phyloP scores from a whole-genome alignment of 805 yeast genomes.

The Yarrowia sp. region DNA sequence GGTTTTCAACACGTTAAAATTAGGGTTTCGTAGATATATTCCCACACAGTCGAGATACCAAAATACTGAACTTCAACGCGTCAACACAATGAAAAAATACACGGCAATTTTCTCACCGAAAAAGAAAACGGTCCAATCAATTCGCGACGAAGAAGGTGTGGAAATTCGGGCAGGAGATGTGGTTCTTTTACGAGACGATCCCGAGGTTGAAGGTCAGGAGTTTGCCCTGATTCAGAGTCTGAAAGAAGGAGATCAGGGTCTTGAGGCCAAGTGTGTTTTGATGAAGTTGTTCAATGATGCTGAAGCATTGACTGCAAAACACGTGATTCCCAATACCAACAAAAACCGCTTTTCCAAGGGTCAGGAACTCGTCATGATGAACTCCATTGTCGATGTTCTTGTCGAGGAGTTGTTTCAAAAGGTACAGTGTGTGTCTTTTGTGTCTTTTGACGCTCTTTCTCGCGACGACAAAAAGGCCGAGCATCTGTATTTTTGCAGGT shows the following conservation, averaged over 20 bases:
- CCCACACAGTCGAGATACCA: no score
- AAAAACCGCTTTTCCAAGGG: constrained; percentile 13
- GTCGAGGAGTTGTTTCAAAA: not conserved
- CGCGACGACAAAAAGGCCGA: not conserved
- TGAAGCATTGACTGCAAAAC: not conserved
- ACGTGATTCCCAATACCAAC: constrained; percentile 4
- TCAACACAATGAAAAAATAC: not conserved
- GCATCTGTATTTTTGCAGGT: not conserved
- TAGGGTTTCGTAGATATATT: no score
- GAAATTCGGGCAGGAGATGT: not conserved
- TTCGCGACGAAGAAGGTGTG: not conserved
- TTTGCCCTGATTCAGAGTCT: constrained; percentile 2
- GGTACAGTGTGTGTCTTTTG: not conserved
- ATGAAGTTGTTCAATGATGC: constrained; percentile 8
- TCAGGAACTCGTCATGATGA: not conserved
- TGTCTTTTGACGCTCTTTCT: not conserved
- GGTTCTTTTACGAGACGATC: not conserved
- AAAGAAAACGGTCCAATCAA: not conserved
- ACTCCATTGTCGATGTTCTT: not conserved
- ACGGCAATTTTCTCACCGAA: not conserved
- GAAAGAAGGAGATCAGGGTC: not conserved
- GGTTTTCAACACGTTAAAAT: no score
- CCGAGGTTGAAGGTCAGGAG: not conserved
- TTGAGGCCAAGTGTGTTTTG: not conserved
- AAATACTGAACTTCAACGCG: no score